Base-by-base conservation (phyloP, 75 land plant genomes). In the Ceratopteris richardii region DNA sequence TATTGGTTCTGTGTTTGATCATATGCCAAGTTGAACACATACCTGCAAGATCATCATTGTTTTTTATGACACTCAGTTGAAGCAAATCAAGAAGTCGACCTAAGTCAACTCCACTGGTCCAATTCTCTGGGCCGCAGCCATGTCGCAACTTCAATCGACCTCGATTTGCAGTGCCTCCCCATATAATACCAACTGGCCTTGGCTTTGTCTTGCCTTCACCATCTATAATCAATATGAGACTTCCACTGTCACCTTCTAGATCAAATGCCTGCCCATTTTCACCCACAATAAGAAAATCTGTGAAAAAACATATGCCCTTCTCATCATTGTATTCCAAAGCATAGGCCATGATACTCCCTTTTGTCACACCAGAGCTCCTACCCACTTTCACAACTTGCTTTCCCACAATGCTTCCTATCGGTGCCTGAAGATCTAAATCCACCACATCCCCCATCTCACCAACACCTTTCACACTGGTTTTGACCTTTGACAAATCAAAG, bases 61-160 rank as follows among this genome's bases (percentile, higher is more conserved):
- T 70, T 25, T 77, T 77, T 29, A 89, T 72, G 1, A 89, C 71
- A 64, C 75, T 81, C 27, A 89, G 90, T 31, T 89, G 82, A 11
- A 89, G 80, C 43, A 82, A 76, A 46, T 89, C 83, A 20, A 89
- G 86, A 39, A 89, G 90, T 7, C 90, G 83, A 14, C 90, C 90
- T 27, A 89, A 75, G 60, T 89, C 95, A 48, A 89, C 95, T 43
- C 86, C 90, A 65, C 86, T 89, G 17, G 95, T 89, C 95, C 95
- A 89, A 51, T 85, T 82, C 54, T 80, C 82, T 0, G 86, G 95
- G 28, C 75, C 82, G 33, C 69, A 69, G 12, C 82, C 83, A 64
- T 69, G 79, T 48, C 75, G 77, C 0, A 89, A 61, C 71, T 89
- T 85, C 33, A 89, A 54, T 2, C 86, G 75, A 3, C 95, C 95